Conservation (phyloP, 2,329 filamentous ascomycete species). For the Verticillium nonalfalfae region DNA sequence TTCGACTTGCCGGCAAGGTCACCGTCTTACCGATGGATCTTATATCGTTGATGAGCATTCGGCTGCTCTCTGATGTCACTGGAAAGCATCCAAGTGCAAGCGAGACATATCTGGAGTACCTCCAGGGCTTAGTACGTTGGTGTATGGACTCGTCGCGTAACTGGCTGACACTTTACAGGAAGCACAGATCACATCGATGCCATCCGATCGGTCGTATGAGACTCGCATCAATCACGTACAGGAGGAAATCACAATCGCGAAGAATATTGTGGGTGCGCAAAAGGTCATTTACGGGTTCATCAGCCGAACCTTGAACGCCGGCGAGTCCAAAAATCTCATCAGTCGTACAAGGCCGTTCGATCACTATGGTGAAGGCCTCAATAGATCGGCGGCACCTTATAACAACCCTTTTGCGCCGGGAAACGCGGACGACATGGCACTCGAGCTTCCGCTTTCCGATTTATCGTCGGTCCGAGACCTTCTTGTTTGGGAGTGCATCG, state of each 20-base stretch:
- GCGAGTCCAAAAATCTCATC: not conserved
- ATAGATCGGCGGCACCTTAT: not conserved
- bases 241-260: conserved; percentile 32
- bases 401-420: not conserved
- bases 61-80: conserved; percentile 30
- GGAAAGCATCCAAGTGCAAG: conserved; percentile 29
- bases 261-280: conserved; percentile 25
- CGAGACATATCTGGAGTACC: conserved; percentile 34
- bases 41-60: conserved; percentile 29
- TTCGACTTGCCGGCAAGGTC: conserved; percentile 25
- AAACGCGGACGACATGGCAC: not conserved
- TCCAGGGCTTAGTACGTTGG: conserved; percentile 30
- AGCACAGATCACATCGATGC: conserved; percentile 29
- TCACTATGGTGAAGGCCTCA: not conserved
- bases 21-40: conserved; percentile 35
- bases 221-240: conserved; percentile 31
- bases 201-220: conserved; percentile 32
- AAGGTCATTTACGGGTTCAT: conserved; percentile 17
- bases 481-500: conserved; percentile 29
- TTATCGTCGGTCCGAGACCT: conserved; percentile 14
- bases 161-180: conserved; percentile 21
- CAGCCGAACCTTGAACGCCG: not conserved
- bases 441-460: not conserved
- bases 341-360: not conserved
- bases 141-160: not conserved